Conservation (phyloP, 1,139 yeast genomes). For the Kurtzmaniella quercitrusa region DNA sequence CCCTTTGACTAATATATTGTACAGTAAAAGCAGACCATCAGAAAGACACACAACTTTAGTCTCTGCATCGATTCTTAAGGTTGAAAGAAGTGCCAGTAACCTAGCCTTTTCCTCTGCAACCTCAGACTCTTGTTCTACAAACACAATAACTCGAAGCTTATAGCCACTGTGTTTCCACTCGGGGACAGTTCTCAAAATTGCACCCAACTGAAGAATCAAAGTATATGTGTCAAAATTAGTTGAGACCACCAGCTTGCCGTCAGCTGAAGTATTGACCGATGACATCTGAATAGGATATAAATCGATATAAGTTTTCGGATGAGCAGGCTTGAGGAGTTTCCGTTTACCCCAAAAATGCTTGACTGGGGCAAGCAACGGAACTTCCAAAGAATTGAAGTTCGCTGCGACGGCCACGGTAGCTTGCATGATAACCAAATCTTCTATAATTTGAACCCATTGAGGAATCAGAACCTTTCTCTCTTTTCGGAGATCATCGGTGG, state of each 20-base stretch:
- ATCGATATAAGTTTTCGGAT: constrained; percentile 58
- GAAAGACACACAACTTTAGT: constrained; percentile 67
- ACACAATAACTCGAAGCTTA: constrained; percentile 72
- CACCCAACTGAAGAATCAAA: constrained; percentile 85
- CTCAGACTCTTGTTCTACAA: constrained; percentile 75
- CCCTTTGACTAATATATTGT: constrained; percentile 77
- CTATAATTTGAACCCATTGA: constrained; percentile 91
- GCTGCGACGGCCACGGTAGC: constrained; percentile 93
- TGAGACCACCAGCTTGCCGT: constrained; percentile 68
- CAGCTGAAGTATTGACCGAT: constrained; percentile 61
- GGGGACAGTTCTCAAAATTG: constrained; percentile 86
- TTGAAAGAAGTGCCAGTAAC: constrained; percentile 59
- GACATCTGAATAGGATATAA: constrained; percentile 96
- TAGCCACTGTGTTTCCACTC: constrained; percentile 78
- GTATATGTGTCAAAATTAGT: constrained; percentile 95
- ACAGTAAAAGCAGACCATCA: constrained; percentile 55
- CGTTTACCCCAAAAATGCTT: constrained; percentile 16
- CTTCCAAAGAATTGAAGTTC: constrained; percentile 61
- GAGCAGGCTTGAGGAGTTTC: constrained; percentile 6
- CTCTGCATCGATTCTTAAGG: constrained; percentile 77
- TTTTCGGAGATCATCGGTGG: constrained; percentile 76
- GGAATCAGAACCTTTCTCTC: constrained; percentile 66
- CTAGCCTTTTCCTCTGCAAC: constrained; percentile 65
- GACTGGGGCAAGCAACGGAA: constrained; percentile 41
- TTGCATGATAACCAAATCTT: constrained; percentile 87